Evolutionary conservation across 495 filamentous ascomycete genomes (phyloP), one percentile per base, ranked within the genome.

Genomic region (Penicillium robsamsonii): DNA sequence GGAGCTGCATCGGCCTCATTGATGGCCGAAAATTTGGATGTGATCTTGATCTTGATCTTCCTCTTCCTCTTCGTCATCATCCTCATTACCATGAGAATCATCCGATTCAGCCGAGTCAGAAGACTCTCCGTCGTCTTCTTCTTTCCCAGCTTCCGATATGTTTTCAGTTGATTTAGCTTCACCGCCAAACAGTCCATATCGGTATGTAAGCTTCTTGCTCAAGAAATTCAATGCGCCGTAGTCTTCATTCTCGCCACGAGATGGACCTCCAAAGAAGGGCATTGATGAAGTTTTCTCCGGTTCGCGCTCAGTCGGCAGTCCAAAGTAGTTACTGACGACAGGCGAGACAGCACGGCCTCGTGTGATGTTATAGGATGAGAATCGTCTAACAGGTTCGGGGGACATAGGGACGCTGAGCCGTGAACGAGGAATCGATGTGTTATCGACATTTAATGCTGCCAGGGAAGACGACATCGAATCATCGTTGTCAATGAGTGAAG

Each of bases 1-100:
- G 3, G 6, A 33, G 31, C 12, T 20, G 22, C 12, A 43, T 43
- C 10, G 1, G 27, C 30, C 22, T 77, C 68, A 82, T 59, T 85
- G 80, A 74, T 92, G 88, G n/a, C 88, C 89, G 63, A 88, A 81
- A 50, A 91, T 76, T 50, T 85, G 82, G 60, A 89, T 85, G 46
- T 77, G 71, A 60, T 89, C 83, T 30, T 86, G 81, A 0, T 80
- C 82, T 7, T 78, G 77, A 1, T 73, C 72, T 4, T 81, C 83
- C 4, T 77, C 75, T 5, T 72, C 77, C 29, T 75, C 69, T 40
- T 72, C 66, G 5, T 53, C 79, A 5, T 81, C 80, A 9, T 79
- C 79, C 13, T 79, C 78, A 8, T 79, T 75, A 43, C 72, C 70
- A 50, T 70, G 43, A 24, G 30, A 47, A 35, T 33, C 33, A 49